Conservation (phyloP, 306 rosid species). For the Ziziphus jujuba region DNA sequence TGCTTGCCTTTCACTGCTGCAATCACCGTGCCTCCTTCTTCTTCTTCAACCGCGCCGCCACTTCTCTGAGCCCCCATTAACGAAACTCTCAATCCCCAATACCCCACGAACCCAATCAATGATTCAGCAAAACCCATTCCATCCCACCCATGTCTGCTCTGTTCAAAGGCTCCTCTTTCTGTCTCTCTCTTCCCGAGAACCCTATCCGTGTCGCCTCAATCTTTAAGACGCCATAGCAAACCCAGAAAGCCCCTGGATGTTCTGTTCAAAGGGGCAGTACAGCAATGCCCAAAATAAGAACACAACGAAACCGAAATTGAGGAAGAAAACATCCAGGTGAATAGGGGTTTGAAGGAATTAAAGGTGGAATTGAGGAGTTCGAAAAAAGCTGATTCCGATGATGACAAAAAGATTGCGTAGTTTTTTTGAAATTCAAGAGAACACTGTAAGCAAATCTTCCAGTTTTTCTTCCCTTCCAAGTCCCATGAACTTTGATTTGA, state of each 20-base stretch:
- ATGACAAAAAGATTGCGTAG: slow-evolving; percentile 59
- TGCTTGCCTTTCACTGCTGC: no score
- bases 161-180: slow-evolving; percentile 25
- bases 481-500: background rate
- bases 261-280: slow-evolving; percentile 45
- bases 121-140: no score
- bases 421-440: slow-evolving; percentile 62
- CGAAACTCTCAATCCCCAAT: background rate
- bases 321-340: no score
- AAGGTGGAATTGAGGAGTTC: no score
- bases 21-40: background rate
- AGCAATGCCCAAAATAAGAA: no score
- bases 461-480: background rate
- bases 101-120: background rate
- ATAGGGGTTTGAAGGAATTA: no score
- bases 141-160: slow-evolving; percentile 32
- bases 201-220: slow-evolving; percentile 19
- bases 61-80: background rate
- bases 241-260: slow-evolving; percentile 36
- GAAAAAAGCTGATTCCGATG: no score
- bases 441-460: slow-evolving; percentile 29
- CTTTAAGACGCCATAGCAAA: slow-evolving; percentile 11
- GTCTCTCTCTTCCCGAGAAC: slow-evolving; percentile 30
- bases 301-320: no score
- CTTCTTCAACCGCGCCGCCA: background rate